A percentile compares a stretch with the other conserved stretches of the same genome.
These are phyloP conservation scores for Microbotryomycetes sp. DNA, from an alignment of 1,284 basidiomycete genomes.

Conservation along the genomic window DNA sequence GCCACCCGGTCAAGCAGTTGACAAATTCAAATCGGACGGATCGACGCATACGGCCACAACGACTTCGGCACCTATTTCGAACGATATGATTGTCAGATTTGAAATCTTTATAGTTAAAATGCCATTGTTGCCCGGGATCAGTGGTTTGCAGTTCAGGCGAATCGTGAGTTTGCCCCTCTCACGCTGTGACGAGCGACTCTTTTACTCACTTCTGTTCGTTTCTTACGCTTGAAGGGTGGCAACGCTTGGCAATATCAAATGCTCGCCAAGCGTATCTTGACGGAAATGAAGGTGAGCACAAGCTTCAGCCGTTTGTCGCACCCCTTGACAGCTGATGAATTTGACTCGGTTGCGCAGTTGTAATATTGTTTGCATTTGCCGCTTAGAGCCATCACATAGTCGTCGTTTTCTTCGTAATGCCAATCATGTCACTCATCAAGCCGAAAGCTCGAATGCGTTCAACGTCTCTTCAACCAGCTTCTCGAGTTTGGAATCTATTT, in stretches of 20 bases:
- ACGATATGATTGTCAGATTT: conserved; percentile 77
- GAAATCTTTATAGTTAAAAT: conserved; percentile 94
- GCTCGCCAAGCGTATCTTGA: conserved; percentile 86
- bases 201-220: neutral
- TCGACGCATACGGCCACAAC: neutral
- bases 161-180: conserved; percentile 41
- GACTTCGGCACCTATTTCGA: conserved; percentile 50
- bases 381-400: no score
- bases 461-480: no score
- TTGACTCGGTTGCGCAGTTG: no score
- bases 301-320: no score
- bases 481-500: no score
- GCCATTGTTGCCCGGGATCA: conserved; percentile 77
- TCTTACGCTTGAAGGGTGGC: conserved; percentile 3
- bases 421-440: no score
- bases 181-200: no score
- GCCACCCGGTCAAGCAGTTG: neutral
- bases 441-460: no score
- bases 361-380: no score
- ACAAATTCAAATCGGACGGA: neutral
- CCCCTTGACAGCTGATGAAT: no score
- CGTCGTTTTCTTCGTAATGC: no score
- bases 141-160: conserved; percentile 92
- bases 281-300: conserved; percentile 81
- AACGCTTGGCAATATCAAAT: conserved; percentile 60